Conservation (phyloP, 768 basidiomycete genomes). For the Suillus sp. region DNA sequence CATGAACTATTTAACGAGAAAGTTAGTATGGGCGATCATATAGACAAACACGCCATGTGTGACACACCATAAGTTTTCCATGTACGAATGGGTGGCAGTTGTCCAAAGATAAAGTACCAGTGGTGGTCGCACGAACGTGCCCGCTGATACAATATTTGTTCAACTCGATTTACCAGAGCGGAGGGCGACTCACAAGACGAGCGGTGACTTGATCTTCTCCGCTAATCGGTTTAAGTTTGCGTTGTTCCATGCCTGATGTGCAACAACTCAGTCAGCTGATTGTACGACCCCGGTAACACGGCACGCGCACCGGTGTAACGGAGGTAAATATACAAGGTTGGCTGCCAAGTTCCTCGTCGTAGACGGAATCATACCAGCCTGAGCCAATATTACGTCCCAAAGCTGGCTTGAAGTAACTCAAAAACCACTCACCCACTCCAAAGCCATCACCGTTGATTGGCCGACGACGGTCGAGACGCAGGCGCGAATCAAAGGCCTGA, state of each 20-base stretch:
- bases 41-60: not conserved
- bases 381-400: slow-evolving; percentile 6
- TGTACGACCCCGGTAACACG: not conserved
- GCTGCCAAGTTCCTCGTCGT: slow-evolving; percentile 78
- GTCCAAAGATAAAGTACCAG: slow-evolving; percentile 87
- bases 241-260: slow-evolving; percentile 89
- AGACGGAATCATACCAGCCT: slow-evolving; percentile 94
- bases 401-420: not conserved
- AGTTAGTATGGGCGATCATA: not conserved
- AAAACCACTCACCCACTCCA: slow-evolving; percentile 72
- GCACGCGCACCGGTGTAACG: slow-evolving; percentile 74
- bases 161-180: not conserved
- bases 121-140: slow-evolving; percentile 93
- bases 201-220: slow-evolving; percentile 94
- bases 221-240: slow-evolving; percentile 90
- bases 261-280: slow-evolving; percentile 15
- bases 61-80: slow-evolving; percentile 84
- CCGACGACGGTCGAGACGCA: slow-evolving; percentile 76
- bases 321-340: slow-evolving; percentile 97
- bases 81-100: slow-evolving; percentile 96
- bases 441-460: slow-evolving; percentile 98
- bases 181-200: slow-evolving; percentile 76
- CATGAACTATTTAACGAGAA: slow-evolving; percentile 70
- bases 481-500: slow-evolving; percentile 92
- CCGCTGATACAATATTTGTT: slow-evolving; percentile 46